Evolutionary conservation across 2,329 filamentous ascomycete species (phyloP), one percentile per base, ranked within the genome.

Genomic region (Sporothrix pallida): DNA sequence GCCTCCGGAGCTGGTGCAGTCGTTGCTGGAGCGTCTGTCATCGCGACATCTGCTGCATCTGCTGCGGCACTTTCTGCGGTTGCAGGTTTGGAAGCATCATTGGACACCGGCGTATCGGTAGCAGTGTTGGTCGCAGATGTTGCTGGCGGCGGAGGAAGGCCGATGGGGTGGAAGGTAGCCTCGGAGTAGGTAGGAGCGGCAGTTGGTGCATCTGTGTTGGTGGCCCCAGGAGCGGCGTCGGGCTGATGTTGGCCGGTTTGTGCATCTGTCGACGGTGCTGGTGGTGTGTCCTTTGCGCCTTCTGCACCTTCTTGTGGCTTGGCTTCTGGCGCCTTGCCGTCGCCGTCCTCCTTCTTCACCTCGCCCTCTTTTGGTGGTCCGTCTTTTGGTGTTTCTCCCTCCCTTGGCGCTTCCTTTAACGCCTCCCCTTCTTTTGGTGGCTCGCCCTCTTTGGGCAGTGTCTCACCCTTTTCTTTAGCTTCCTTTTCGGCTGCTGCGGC

Each of bases 401-500:
- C 46, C 17, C n/a, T 31, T 23, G 26, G 42, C 44, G 37, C 52
- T 4, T 20, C 70, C 7, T 26, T 63, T 15, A 5, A 20, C 4
- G 17, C 17, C 9, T 54, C 50, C 26, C n/a, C 52, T 20, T 50
- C n/a, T 31, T 56, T 23, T 65, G 10, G 42, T 52, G 20, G 20
- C 4, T 20, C 44, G 1, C 67, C 23, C 44, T 58, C 62, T 60
- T 71, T 46, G 17, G 52, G 58, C n/a, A 56, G 42, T 58, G 58
- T 69, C 52, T 48, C 42, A 54, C 20, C 20, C 37, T 31, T 60
- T 60, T 71, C 67, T 0, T 26, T 54, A 0, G 52, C 70, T 23
- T 65, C 68, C 15, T 52, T 54, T n/a, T 65, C 70, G 0, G 72
- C 72, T 44, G 70, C 74, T 0, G 65, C 65, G 4, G 73, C 75